Base-by-base conservation (phyloP, 148 eudicot genomes). In the Arctostaphylos glauca region DNA sequence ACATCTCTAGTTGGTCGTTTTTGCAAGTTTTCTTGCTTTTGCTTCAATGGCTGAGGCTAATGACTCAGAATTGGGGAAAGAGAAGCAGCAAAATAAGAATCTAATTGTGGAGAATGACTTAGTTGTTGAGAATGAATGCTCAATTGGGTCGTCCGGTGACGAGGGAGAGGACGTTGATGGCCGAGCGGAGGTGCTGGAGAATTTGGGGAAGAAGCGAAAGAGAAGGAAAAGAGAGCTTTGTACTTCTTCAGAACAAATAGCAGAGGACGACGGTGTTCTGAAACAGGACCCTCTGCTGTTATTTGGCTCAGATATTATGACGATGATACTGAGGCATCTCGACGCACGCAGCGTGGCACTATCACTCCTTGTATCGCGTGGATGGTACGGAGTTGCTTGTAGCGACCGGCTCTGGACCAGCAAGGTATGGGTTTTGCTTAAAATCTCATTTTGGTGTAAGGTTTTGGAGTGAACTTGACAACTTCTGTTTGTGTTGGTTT, bases 321-420 rank as follows among this genome's bases (percentile, higher is more conserved):
- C 83, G 78, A 84, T 83, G 84, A 87, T 90, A 25, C 80, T 92
- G 43, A 80, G 68, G 48, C 58, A 43, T 73, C 81, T 94, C 0
- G 92, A 94, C 85, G 92, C 96, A 87, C 87, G 85, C 81, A 89
- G 91, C 83, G 82, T 91, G 88, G 93, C 90, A 76, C 90, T 81
- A 15, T 86, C 90, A 0, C 93, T 88, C 25, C 84, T 86, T 50
- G 94, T 91, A 21, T 92, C 93, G 19, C 93, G 89, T 10, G 86
- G 85, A 19, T 94, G 98, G 98, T 81, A 85, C 23, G 86, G 84
- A 9, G 88, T 92, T 54, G 95, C 96, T 81, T 91, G 92, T 58
- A 84, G 87, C 82, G 94, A 94, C 64, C 19, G 81, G 59, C 86
- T 94, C 53, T 94, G 96, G 98, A 79, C 87, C 55, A 86, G 84